A percentile compares a stretch with the other conserved stretches of the same genome.
phyloP scores from a whole-genome alignment of 1,284 basidiomycete species.

The Trametes polyzona region DNA sequence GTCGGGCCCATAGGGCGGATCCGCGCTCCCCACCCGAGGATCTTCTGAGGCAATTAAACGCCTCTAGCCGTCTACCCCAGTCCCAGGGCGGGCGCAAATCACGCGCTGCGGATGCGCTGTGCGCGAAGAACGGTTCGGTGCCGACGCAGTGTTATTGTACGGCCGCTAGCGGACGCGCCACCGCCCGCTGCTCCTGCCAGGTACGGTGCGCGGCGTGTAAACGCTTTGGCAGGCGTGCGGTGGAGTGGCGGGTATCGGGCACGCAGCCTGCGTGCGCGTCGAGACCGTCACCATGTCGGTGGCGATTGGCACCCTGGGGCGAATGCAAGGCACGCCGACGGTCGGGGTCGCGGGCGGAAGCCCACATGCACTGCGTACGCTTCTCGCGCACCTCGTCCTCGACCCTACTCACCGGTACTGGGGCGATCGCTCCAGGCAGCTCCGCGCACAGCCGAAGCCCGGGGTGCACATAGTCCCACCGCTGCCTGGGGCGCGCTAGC shows the following conservation, averaged over 20 bases:
- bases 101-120: not conserved
- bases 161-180: not conserved
- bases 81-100: not conserved
- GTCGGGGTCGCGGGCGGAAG: not conserved
- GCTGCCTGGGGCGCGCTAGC: not conserved
- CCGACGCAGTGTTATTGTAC: too few species aligned
- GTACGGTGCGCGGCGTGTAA: not conserved
- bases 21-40: not conserved
- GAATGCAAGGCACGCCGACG: not conserved
- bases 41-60: not conserved
- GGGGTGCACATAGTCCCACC: not conserved
- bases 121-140: not conserved
- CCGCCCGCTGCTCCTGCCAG: not conserved
- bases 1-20: not conserved
- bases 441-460: not conserved
- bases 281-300: not conserved
- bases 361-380: not conserved
- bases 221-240: not conserved
- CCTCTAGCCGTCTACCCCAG: not conserved
- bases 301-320: not conserved
- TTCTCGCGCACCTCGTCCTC: not conserved
- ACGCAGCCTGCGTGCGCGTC: not conserved
- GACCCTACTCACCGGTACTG: not conserved
- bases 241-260: not conserved
- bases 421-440: not conserved